phyloP scores from a whole-genome alignment of 306 rosid species.

The Inga oerstediana region DNA sequence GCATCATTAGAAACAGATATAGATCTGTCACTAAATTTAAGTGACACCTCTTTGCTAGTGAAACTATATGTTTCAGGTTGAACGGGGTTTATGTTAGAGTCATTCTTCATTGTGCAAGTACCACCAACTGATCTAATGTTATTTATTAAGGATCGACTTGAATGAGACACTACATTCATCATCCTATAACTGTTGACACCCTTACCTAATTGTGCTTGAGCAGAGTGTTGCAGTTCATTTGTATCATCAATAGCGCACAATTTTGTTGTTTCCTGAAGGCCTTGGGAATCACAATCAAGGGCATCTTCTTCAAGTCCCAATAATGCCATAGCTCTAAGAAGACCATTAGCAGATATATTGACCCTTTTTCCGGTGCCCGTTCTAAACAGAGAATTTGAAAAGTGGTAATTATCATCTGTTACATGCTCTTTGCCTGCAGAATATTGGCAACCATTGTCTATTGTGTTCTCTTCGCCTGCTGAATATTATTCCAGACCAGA shows the following conservation, averaged over 20 bases:
- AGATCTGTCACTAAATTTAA: constrained; percentile 88
- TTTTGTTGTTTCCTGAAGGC: constrained; percentile 30
- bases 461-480: constrained; percentile 54
- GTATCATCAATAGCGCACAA: constrained; percentile 15
- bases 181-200: constrained; percentile 26
- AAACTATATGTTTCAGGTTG: constrained; percentile 34
- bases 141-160: constrained; percentile 27
- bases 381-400: constrained; percentile 70
- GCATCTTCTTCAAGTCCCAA: constrained; percentile 54
- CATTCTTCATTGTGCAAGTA: constrained; percentile 29
- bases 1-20: constrained; percentile 79
- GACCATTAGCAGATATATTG: constrained; percentile 64
- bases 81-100: constrained; percentile 26
- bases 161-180: constrained; percentile 26
- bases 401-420: constrained; percentile 37
- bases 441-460: constrained; percentile 31
- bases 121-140: constrained; percentile 17
- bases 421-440: constrained; percentile 53
- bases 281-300: constrained; percentile 37
- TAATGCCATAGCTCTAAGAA: constrained; percentile 70
- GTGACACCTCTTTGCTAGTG: constrained; percentile 45
- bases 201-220: constrained; percentile 27
- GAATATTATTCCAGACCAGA: background rate
- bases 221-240: constrained; percentile 19
- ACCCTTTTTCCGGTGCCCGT: constrained; percentile 84